Evolutionary conservation across 495 filamentous ascomycete species (phyloP), one percentile per base, ranked within the genome.

Genomic region (Barbatosphaeria neglecta): DNA sequence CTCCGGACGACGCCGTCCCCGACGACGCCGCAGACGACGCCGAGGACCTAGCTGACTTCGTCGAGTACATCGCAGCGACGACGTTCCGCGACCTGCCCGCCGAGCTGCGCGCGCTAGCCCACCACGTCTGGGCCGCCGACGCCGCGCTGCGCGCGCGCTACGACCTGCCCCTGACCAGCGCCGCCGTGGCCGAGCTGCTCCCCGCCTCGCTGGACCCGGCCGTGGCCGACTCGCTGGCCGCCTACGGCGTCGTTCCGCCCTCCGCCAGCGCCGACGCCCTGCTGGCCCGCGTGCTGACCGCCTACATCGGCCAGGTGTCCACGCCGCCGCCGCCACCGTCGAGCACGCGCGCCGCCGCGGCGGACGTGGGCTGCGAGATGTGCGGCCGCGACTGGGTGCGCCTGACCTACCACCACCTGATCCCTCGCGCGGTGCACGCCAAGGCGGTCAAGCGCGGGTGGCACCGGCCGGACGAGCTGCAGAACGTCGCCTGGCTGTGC

Each of bases 401-500:
- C 23, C 62, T 90, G 37, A 82, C 81, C 6, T 92, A 90, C 61
- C 88, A 94, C 54, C 87, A 93, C 65, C 65, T 95, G 41, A 87
- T 94, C 49, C 88, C 88, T 25, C 69, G 78, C 23, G 68, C 74
- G 31, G 76, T 86, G 52, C 88, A 93, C 63, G 77, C 70, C n/a
- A 90, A 87, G 64, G 86, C 78, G 6, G 53, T 86, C 11, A 85
- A 86, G 65, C 70, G 85, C 23, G 86, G 86, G 4, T 93, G 87
- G 87, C 84, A 88, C 69, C 72, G 75, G 15, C 78, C 80, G 50
- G 81, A 81, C 69, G 73, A 77, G 66, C 54, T 90, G 63, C 77
- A 85, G 59, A 87, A 76, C 59, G 87, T 93, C 22, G 88, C 88
- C 23, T 95, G 87, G 87, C 61, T 95, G 55, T 94, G 88, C 68